Conservation (phyloP, 768 basidiomycete genomes). For the Pleurotus cornucopiae region DNA sequence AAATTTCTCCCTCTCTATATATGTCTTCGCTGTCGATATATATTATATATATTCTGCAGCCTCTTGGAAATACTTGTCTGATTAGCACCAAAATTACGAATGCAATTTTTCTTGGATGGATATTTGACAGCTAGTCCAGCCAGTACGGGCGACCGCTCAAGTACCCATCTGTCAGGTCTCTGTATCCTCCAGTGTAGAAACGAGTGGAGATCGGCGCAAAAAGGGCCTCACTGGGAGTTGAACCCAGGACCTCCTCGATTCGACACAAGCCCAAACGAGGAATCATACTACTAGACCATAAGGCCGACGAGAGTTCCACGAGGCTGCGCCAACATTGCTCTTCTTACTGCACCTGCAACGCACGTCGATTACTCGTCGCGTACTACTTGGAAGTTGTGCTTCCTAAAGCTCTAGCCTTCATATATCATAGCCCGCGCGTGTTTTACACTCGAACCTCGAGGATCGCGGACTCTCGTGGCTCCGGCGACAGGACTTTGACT, state of each 20-base stretch:
- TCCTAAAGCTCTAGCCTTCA: no score
- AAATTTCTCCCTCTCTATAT: slow-evolving; percentile 25
- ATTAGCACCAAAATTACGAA: neutral
- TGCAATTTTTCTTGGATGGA: neutral
- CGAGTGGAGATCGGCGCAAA: neutral
- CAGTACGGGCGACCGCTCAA: neutral
- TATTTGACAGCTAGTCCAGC: neutral
- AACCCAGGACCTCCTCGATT: slow-evolving; percentile 9
- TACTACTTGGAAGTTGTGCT: no score
- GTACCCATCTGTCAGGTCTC: neutral
- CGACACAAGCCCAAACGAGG: slow-evolving; percentile 5
- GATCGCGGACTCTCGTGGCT: no score
- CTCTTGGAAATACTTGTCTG: slow-evolving; percentile 8
- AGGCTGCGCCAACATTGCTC: no score
- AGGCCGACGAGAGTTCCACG: neutral
- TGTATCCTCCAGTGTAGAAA: neutral
- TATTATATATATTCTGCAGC: slow-evolving; percentile 30
- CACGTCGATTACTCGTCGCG: no score
- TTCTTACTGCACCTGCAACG: no score
- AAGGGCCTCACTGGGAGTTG: slow-evolving; percentile 10
- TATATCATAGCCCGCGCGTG: no score
- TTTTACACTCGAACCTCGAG: no score
- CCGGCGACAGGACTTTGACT: no score
- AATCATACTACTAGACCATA: slow-evolving; percentile 10
- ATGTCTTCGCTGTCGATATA: slow-evolving; percentile 21